A percentile compares a stretch with the other conserved stretches of the same genome.
phyloP scores from a whole-genome alignment of 768 basidiomycete species.

The Calocybe gangraenosa region DNA sequence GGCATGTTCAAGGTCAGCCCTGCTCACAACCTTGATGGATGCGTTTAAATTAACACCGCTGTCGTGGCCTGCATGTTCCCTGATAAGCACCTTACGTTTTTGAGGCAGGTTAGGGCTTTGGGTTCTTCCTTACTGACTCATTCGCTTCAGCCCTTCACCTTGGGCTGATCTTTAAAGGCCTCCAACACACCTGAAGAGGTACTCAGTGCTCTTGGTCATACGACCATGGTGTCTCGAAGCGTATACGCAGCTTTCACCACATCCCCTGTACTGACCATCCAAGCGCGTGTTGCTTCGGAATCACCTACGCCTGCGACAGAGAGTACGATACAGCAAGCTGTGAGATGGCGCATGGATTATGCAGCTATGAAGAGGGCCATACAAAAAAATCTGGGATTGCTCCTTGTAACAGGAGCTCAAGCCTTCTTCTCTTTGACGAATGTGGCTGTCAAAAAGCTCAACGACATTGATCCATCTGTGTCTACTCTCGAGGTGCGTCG shows the following conservation, averaged over 20 bases:
- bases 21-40: too few species aligned
- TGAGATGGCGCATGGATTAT: conserved; percentile 6
- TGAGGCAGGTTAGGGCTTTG: too few species aligned
- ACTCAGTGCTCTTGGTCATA: too few species aligned
- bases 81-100: too few species aligned
- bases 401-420: conserved; percentile 54
- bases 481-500: conserved; percentile 47
- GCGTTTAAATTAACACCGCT: too few species aligned
- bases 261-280: conserved; percentile 13
- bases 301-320: conserved; percentile 5
- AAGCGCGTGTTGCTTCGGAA: conserved; percentile 2
- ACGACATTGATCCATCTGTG: conserved; percentile 52
- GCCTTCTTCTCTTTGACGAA: conserved; percentile 61
- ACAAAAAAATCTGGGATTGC: conserved; percentile 48
- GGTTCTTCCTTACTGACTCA: too few species aligned
- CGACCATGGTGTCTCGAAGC: conserved; percentile 12
- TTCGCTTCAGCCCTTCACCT: too few species aligned
- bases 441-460: conserved; percentile 58
- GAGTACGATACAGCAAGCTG: neutral
- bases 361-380: conserved; percentile 5
- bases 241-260: conserved; percentile 18
- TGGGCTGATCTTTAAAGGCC: too few species aligned
- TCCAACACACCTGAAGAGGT: neutral
- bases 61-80: too few species aligned
- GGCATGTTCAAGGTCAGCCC: too few species aligned